Evolutionary conservation across 768 basidiomycete genomes (phyloP), one percentile per base, ranked within the genome.

Genomic region (Lactifluus echinatus): DNA sequence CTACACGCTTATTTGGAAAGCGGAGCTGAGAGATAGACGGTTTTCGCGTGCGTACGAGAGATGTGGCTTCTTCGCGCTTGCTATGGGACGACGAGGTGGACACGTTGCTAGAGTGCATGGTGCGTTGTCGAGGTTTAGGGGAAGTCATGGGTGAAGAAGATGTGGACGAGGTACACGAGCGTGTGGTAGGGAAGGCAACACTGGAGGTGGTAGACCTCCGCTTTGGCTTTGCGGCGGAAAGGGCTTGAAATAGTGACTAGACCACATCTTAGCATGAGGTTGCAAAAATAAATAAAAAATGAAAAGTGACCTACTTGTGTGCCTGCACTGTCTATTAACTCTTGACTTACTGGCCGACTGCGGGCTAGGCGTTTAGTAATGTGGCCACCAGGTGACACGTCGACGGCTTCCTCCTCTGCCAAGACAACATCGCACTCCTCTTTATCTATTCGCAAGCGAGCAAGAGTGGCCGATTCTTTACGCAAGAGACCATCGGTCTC

Each of bases 371-470:
- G 77, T 69, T 90, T 89, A 37, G 75, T 78, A 55, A 90, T 73
- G 68, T 88, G 87, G 0, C 87, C 87, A 12, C 85, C 85, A 2
- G 87, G 87, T 0, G 87, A 89, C 56, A 89, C 75, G 1, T 81
- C 82, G 60, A 83, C 85, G 2, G 75, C 81, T 29, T 85, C 81
- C 65, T 86, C 84, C 24, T 61, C 63, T 17, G 29, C 53, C 10
- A 50, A 40, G 33, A 51, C 39, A 10, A n/a, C 46, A 40, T 49
- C 55, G 29, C 53, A 36, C 21, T 61, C 55, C 28, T 63, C 59
- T 51, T 63, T 61, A 42, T 56, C 59, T 34, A 61, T 61, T 3
- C 59, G 45, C 14, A 61, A 43, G 19, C 59, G 48, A 33, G 56
- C 63, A 23, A 63, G 62, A 57, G 50, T 65, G 59, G 14, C 57